These are phyloP conservation scores for Penicillium bovifimosum DNA, from an alignment of 495 filamentous ascomycete species.

Conservation along the genomic window DNA sequence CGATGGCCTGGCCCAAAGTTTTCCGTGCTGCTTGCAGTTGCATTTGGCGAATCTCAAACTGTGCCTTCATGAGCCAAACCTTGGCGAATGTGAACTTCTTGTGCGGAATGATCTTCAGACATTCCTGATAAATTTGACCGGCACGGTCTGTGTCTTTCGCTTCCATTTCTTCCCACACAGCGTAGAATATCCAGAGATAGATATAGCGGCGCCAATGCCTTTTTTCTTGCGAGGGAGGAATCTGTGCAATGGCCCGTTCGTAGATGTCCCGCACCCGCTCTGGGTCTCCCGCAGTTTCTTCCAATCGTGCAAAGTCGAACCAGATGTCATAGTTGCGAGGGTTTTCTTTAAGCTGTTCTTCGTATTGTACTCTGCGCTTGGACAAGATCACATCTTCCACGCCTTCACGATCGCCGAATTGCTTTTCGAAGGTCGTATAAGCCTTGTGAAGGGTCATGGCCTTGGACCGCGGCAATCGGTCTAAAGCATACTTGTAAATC, in stretches of 20 bases:
- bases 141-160: conserved; percentile 74
- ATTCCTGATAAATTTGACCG: conserved; percentile 85
- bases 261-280: conserved; percentile 88
- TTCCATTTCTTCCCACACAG: conserved; percentile 87
- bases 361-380: conserved; percentile 91
- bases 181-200: conserved; percentile 97
- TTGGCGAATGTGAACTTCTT: conserved; percentile 98
- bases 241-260: conserved; percentile 91
- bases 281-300: conserved; percentile 73
- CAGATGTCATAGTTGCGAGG: conserved; percentile 92
- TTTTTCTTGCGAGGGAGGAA: conserved; percentile 94
- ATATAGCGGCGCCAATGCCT: conserved; percentile 96
- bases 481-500: conserved; percentile 94
- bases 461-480: conserved; percentile 82
- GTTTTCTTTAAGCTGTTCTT: conserved; percentile 88
- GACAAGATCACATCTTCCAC: conserved; percentile 92
- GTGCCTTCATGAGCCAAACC: conserved; percentile 87
- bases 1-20: conserved; percentile 81
- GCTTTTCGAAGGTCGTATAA: conserved; percentile 97
- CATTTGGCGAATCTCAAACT: conserved; percentile 87
- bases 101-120: conserved; percentile 82
- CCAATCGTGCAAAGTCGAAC: conserved; percentile 91
- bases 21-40: conserved; percentile 77
- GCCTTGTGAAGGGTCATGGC: conserved; percentile 80
- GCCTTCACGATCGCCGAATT: conserved; percentile 89